These are phyloP conservation scores for Colletotrichum spaethianum DNA, from an alignment of 2,329 filamentous ascomycete genomes.

Conservation along the genomic window DNA sequence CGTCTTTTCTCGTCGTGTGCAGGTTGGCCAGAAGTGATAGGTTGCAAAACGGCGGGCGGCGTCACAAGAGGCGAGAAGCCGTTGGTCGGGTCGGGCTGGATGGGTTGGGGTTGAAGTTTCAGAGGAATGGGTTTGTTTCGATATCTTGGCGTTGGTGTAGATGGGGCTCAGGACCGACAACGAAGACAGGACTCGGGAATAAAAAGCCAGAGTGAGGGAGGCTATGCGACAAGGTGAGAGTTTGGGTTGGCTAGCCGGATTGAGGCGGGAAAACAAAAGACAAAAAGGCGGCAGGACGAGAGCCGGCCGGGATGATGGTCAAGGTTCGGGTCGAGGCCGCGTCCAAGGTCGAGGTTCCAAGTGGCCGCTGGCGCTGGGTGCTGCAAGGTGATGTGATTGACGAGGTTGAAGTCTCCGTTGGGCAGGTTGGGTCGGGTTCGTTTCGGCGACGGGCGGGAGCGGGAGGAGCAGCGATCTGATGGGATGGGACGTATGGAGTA, in stretches of 20 bases:
- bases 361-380: slow-evolving; percentile 8
- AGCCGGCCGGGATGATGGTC: slow-evolving; percentile 4
- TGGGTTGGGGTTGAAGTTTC: slow-evolving; percentile 31
- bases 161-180: not conserved
- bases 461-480: slow-evolving; percentile 41
- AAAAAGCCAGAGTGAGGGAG: not conserved
- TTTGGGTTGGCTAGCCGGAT: not conserved
- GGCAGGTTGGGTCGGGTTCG: slow-evolving; percentile 35
- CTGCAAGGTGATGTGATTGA: slow-evolving; percentile 34
- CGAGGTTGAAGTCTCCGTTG: slow-evolving; percentile 10
- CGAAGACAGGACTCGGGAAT: not conserved
- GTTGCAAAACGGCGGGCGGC: slow-evolving; percentile 28
- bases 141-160: slow-evolving; percentile 21
- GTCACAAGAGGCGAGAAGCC: slow-evolving; percentile 37
- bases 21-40: slow-evolving; percentile 21
- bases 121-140: slow-evolving; percentile 2
- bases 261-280: not conserved
- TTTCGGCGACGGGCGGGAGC: slow-evolving; percentile 41
- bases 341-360: slow-evolving; percentile 2
- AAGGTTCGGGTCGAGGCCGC: slow-evolving; percentile 17
- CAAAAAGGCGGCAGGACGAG: not conserved
- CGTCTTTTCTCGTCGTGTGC: slow-evolving; percentile 32
- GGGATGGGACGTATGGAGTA: slow-evolving; percentile 37
- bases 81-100: slow-evolving; percentile 36
- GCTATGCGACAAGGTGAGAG: not conserved